phyloP scores from a whole-genome alignment of 768 basidiomycete species.

The Suillus tomentosus region DNA sequence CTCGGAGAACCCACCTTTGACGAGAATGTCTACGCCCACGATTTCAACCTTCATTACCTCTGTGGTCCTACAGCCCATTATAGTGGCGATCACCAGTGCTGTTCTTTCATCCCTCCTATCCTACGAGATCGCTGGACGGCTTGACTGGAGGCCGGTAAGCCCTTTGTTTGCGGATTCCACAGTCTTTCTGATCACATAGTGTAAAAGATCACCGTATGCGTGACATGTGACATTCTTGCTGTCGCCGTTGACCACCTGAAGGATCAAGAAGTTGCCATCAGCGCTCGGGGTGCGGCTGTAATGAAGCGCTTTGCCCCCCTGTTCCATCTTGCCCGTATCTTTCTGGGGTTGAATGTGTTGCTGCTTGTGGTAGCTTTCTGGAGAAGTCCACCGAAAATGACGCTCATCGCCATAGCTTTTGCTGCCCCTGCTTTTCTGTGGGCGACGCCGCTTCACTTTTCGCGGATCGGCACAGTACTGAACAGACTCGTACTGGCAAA shows the following conservation, averaged over 20 bases:
- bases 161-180: neutral
- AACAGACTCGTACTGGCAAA: neutral
- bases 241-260: neutral
- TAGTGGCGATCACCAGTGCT: neutral
- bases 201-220: neutral
- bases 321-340: neutral
- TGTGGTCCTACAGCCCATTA: neutral
- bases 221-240: neutral
- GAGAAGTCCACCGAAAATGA: neutral
- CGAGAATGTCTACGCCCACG: neutral
- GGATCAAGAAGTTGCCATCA: neutral
- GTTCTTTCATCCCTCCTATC: neutral
- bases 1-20: neutral
- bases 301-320: neutral
- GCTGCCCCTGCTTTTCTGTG: neutral
- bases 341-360: neutral
- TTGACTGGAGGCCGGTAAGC: constrained; percentile 6
- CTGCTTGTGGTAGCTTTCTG: neutral
- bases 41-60: neutral
- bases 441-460: neutral
- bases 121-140: neutral
- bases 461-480: neutral
- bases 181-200: neutral
- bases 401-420: neutral
- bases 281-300: neutral